A percentile compares a stretch with the other conserved stretches of the same genome.
phyloP scores from a whole-genome alignment of 352 stramenopile species.

The Phytopythium oedochilum region DNA sequence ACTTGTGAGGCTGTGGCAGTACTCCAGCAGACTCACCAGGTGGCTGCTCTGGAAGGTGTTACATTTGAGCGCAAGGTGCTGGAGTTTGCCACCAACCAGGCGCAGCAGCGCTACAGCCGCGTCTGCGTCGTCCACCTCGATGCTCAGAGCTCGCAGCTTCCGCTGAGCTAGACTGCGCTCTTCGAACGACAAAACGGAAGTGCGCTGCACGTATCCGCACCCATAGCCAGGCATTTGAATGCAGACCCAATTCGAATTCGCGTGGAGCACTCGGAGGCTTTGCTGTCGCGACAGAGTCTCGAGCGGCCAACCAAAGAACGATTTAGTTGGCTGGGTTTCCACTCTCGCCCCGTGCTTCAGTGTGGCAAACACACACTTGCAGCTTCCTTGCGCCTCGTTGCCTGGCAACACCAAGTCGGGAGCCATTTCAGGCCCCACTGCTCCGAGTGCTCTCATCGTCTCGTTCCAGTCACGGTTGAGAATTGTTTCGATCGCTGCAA shows the following conservation, averaged over 20 bases:
- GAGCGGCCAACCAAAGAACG: conserved; percentile 12
- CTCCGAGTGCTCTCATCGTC: conserved; percentile 6
- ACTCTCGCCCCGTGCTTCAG: conserved; percentile 11
- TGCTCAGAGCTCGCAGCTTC: conserved; percentile 7
- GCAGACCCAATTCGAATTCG: conserved; percentile 12
- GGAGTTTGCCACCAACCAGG: conserved; percentile 7
- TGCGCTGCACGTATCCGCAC: conserved; percentile 12
- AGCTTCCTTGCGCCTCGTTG: neutral
- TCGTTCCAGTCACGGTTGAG: conserved; percentile 10
- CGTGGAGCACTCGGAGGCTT: conserved; percentile 8
- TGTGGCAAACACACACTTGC: conserved; percentile 1
- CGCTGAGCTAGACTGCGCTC: neutral
- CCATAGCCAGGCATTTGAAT: conserved; percentile 14
- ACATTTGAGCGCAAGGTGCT: conserved; percentile 11
- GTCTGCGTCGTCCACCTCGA: conserved; percentile 11
- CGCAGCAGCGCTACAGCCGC: conserved; percentile 10
- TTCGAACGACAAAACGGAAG: conserved; percentile 8
- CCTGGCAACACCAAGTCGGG: neutral
- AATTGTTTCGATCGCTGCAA: conserved; percentile 4
- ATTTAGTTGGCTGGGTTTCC: conserved; percentile 10
- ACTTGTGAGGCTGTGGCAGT: conserved; percentile 12
- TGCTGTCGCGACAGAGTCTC: conserved; percentile 3
- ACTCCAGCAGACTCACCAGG: conserved; percentile 7
- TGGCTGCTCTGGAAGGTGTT: conserved; percentile 12
- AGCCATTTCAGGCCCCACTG: neutral